phyloP scores from a whole-genome alignment of 352 stramenopile genomes.

The Pythium volutum region DNA sequence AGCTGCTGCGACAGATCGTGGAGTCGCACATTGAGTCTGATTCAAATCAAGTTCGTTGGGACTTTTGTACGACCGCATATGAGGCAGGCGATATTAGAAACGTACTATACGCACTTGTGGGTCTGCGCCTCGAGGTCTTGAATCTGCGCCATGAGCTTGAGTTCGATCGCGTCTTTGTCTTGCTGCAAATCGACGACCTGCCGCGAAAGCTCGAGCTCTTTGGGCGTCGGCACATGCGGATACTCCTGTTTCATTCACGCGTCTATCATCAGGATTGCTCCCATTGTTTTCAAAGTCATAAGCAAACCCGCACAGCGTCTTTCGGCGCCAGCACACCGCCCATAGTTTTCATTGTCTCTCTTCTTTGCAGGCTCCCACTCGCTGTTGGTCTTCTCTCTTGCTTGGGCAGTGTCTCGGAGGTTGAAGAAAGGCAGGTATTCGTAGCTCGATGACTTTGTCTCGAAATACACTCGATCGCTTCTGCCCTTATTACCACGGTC shows the following conservation, averaged over 20 bases:
- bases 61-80: too few relatives aligned
- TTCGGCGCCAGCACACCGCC: constrained; percentile 23
- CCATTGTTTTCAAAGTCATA: too few relatives aligned
- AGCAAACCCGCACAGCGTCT: constrained; percentile 30
- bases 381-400: background rate
- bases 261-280: too few relatives aligned
- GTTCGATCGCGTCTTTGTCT: constrained; percentile 63
- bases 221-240: constrained; percentile 62
- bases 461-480: background rate
- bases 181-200: constrained; percentile 65
- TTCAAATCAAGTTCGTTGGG: background rate
- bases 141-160: constrained; percentile 59
- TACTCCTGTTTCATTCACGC: constrained; percentile 44
- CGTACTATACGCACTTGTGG: constrained; percentile 53
- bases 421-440: background rate
- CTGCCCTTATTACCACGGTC: too few relatives aligned
- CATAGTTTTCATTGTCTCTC: constrained; percentile 5
- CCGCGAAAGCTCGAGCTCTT: constrained; percentile 66
- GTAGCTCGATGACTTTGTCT: background rate
- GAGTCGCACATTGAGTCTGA: constrained; percentile 53
- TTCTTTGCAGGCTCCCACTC: background rate
- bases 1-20: constrained; percentile 53
- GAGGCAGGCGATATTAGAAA: background rate
- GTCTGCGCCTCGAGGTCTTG: constrained; percentile 62
- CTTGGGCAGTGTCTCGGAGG: background rate